A percentile compares a stretch with the other conserved stretches of the same genome.
phyloP scores from a whole-genome alignment of 192 early-diverging fungal genomes.

The Entomortierella lignicola region DNA sequence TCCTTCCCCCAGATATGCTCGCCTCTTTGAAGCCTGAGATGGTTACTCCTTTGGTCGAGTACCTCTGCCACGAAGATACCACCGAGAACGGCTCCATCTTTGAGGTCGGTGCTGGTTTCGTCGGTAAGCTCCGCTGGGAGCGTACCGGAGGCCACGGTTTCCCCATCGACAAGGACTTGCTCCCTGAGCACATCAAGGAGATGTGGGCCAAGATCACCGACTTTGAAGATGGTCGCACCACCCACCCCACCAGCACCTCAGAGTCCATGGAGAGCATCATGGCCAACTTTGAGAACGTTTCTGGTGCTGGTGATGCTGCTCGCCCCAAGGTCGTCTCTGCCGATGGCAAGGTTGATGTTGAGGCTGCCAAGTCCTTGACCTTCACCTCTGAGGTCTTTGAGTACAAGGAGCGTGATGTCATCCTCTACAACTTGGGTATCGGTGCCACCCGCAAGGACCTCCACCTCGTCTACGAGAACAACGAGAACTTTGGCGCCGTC shows the following conservation, averaged over 20 bases:
- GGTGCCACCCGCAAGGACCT: conserved; percentile 91
- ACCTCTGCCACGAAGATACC: conserved; percentile 89
- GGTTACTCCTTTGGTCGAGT: conserved; percentile 94
- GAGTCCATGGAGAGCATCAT: conserved; percentile 86
- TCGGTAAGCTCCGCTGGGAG: conserved; percentile 96
- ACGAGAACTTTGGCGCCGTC: conserved; percentile 83
- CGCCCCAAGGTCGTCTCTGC: conserved; percentile 50
- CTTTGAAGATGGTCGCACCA: conserved; percentile 97
- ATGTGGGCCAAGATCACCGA: conserved; percentile 86
- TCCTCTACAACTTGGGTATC: conserved; percentile 95
- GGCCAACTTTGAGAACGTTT: conserved; percentile 84
- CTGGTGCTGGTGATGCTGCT: conserved; percentile 35
- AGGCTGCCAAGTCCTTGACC: conserved; percentile 65
- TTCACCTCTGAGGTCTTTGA: conserved; percentile 70
- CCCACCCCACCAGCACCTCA: conserved; percentile 81
- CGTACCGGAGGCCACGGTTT: conserved; percentile 94
- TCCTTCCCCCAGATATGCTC: conserved; percentile 96
- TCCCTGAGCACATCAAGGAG: conserved; percentile 86
- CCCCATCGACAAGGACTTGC: conserved; percentile 81
- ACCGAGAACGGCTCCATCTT: conserved; percentile 91
- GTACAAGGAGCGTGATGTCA: conserved; percentile 91
- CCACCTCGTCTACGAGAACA: conserved; percentile 92
- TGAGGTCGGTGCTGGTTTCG: conserved; percentile 96
- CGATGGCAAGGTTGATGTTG: conserved; percentile 70
- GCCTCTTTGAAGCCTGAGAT: conserved; percentile 97